phyloP scores from a whole-genome alignment of 768 basidiomycete species.

The Lactifluus echinatus region DNA sequence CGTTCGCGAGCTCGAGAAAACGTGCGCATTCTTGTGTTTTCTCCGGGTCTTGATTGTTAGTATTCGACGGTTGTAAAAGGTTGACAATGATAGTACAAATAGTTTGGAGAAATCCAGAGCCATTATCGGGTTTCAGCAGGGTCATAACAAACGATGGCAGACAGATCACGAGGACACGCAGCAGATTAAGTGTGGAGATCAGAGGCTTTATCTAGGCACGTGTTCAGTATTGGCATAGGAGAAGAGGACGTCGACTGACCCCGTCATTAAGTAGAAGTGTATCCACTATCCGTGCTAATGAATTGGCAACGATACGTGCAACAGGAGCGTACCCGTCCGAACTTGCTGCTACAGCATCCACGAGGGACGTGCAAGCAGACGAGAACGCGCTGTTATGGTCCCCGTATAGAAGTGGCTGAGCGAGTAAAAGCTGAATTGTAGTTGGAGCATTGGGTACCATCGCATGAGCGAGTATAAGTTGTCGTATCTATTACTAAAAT shows the following conservation, averaged over 20 bases:
- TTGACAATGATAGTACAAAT: slow-evolving; percentile 13
- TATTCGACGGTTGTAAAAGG: slow-evolving; percentile 8
- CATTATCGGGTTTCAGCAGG: slow-evolving; percentile 5
- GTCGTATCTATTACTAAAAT: slow-evolving; percentile 11
- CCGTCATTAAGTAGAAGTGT: slow-evolving; percentile 3
- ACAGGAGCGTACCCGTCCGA: slow-evolving; percentile 3
- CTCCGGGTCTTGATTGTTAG: neutral
- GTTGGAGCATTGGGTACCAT: neutral
- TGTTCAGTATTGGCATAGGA: neutral
- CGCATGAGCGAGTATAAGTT: slow-evolving; percentile 16
- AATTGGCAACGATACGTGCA: slow-evolving; percentile 1
- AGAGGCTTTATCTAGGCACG: slow-evolving; percentile 11
- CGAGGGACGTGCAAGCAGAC: slow-evolving; percentile 13
- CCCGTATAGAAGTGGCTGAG: neutral
- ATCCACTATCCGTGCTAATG: slow-evolving; percentile 14
- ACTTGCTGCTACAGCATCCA: slow-evolving; percentile 7
- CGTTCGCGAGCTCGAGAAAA: slow-evolving; percentile 5
- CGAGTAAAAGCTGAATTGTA: slow-evolving; percentile 16
- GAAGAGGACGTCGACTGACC: slow-evolving; percentile 2
- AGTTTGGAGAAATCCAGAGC: slow-evolving; percentile 5
- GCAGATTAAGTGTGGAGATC: slow-evolving; percentile 11
- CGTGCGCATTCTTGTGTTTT: neutral
- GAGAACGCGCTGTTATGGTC: neutral
- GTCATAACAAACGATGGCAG: slow-evolving; percentile 11
- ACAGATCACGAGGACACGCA: slow-evolving; percentile 14